These are phyloP conservation scores for Camellia oleifera DNA, from an alignment of 179 eudicot genomes.

Conservation along the genomic window DNA sequence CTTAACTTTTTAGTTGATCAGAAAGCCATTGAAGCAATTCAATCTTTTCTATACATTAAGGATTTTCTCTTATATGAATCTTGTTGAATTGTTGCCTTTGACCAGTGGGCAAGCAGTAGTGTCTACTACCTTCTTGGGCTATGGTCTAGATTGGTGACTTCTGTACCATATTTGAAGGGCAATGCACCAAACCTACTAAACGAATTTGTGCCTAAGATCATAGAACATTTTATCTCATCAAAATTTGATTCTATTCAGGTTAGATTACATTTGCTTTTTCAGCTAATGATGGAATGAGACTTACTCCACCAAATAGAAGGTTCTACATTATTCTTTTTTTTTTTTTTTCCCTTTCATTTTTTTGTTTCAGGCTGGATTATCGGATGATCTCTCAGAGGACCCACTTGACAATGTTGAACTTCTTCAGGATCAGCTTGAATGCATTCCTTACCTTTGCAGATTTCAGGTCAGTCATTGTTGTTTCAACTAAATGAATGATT, in stretches of 20 bases:
- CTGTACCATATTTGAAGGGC: slow-evolving; percentile 92
- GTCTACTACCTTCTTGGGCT: slow-evolving; percentile 93
- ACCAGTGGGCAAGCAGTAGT: slow-evolving; percentile 98
- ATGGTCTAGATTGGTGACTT: slow-evolving; percentile 94
- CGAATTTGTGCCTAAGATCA: slow-evolving; percentile 92
- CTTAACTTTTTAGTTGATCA: background rate
- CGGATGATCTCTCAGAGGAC: slow-evolving; percentile 86
- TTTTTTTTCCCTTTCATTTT: background rate
- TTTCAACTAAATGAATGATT: background rate
- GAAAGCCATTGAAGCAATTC: background rate
- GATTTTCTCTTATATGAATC: slow-evolving; percentile 1
- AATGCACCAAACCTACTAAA: slow-evolving; percentile 83
- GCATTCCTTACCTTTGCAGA: slow-evolving; percentile 85
- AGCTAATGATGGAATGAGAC: background rate
- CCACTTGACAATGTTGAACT: slow-evolving; percentile 94
- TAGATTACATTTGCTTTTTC: slow-evolving; percentile 3
- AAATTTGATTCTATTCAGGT: slow-evolving; percentile 97
- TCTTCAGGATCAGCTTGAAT: slow-evolving; percentile 96
- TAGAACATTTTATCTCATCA: slow-evolving; percentile 88
- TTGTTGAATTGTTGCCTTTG: slow-evolving; percentile 16
- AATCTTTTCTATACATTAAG: background rate
- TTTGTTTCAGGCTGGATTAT: slow-evolving; percentile 54
- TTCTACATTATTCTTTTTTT: slow-evolving; percentile 4
- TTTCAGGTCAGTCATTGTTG: slow-evolving; percentile 56
- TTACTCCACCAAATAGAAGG: background rate